phyloP scores from a whole-genome alignment of 768 basidiomycete genomes.

The Chalciporus sphaerocephalus region DNA sequence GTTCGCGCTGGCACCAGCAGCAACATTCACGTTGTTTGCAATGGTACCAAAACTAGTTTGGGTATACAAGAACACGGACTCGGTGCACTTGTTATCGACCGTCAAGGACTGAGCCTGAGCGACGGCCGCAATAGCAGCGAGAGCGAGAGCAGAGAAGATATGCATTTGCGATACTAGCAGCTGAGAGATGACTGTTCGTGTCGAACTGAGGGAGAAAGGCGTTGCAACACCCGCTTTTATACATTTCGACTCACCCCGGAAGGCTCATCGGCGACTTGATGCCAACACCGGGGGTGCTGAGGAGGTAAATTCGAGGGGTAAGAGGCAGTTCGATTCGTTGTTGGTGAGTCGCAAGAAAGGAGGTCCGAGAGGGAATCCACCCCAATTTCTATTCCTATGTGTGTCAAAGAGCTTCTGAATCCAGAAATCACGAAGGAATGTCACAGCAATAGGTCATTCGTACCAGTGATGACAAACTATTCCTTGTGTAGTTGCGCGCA shows the following conservation, averaged over 20 bases:
- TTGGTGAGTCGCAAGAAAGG: not conserved
- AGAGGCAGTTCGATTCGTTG: not conserved
- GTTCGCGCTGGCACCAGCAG: conserved; percentile 22
- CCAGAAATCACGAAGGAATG: not conserved
- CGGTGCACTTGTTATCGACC: conserved; percentile 23
- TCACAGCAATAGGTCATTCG: not conserved
- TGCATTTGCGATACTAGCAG: conserved; percentile 14
- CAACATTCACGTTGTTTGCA: conserved; percentile 24
- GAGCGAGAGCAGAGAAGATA: conserved; percentile 15
- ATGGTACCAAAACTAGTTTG: conserved; percentile 28
- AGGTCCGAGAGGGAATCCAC: not conserved
- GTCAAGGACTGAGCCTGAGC: conserved; percentile 28
- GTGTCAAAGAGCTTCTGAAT: not conserved
- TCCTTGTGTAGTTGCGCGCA: not conserved
- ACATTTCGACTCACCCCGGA: not conserved
- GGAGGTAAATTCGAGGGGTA: not conserved
- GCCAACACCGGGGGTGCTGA: not conserved
- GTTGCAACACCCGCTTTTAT: conserved; percentile 12
- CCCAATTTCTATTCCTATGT: not conserved
- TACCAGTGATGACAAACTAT: not conserved
- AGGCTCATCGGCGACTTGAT: not conserved
- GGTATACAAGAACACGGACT: conserved; percentile 29
- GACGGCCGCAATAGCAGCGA: conserved; percentile 17
- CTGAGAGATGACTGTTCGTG: not conserved
- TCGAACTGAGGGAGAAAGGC: not conserved